Evolutionary conservation across 1,284 basidiomycete species (phyloP).

Genomic region (Apiotrichum gamsii): DNA sequence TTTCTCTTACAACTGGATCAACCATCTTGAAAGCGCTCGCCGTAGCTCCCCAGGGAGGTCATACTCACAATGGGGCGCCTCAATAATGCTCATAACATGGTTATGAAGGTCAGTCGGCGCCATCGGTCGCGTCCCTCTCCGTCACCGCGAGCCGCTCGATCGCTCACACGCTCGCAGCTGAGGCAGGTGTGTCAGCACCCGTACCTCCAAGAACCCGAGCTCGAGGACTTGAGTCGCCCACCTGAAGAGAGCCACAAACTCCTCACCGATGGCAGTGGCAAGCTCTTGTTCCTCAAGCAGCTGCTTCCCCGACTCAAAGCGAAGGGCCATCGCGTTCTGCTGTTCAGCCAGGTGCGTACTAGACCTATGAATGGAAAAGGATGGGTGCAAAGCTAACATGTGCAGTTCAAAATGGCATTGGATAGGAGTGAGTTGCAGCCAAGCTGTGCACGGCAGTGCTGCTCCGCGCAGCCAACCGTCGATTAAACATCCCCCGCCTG

Average conservation of each 20-base stretch:
- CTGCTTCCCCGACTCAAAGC: constrained; percentile 82
- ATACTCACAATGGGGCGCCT: too few species aligned
- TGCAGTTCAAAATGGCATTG: constrained; percentile 84
- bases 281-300: constrained; percentile 73
- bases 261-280: constrained; percentile 76
- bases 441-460: too few species aligned
- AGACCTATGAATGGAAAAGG: too few species aligned
- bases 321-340: constrained; percentile 84
- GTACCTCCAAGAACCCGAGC: constrained; percentile 72
- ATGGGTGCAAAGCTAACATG: constrained; percentile 8
- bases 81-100: too few species aligned
- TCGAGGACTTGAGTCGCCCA: constrained; percentile 67
- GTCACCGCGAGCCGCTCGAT: too few species aligned
- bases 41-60: too few species aligned
- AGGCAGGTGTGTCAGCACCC: constrained; percentile 65
- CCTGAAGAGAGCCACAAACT: constrained; percentile 64
- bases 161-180: constrained; percentile 22
- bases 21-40: too few species aligned
- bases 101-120: too few species aligned
- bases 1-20: too few species aligned
- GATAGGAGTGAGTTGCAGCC: constrained; percentile 56
- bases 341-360: constrained; percentile 77
- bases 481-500: constrained; percentile 2
- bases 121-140: too few species aligned
- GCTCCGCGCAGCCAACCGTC: too few species aligned